Conservation (phyloP, 495 filamentous ascomycete species). For the Xeromyces bisporus region DNA sequence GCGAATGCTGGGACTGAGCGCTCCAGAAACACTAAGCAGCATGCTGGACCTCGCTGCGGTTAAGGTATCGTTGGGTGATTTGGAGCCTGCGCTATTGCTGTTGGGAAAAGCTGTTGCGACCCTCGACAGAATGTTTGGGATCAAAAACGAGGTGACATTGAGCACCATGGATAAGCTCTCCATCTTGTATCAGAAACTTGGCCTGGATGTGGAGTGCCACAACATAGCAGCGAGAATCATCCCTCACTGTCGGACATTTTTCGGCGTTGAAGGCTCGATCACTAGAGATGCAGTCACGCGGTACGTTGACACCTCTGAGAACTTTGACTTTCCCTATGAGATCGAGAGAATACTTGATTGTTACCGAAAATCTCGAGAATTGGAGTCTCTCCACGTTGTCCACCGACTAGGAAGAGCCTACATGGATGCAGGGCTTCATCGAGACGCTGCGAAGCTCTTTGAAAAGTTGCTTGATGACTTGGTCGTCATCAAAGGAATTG, state of each 20-base stretch:
- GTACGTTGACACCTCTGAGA: conserved; percentile 13
- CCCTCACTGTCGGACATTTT: conserved; percentile 13
- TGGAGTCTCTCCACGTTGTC: conserved; percentile 14
- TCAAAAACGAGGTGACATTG: conserved; percentile 14
- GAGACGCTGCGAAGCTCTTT: conserved; percentile 14
- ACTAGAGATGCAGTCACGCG: conserved; percentile 12
- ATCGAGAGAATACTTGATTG: conserved; percentile 12
- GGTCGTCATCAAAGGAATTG: conserved; percentile 7
- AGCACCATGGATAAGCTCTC: conserved; percentile 16
- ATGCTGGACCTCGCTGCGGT: conserved; percentile 18
- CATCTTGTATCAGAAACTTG: conserved; percentile 14
- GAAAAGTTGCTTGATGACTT: conserved; percentile 14
- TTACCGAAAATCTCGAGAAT: conserved; percentile 11
- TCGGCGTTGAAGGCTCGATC: conserved; percentile 10
- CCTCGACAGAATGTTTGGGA: conserved; percentile 14
- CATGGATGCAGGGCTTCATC: conserved; percentile 15
- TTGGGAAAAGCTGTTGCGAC: conserved; percentile 16
- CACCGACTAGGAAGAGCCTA: conserved; percentile 14
- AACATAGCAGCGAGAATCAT: conserved; percentile 10
- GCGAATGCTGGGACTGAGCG: conserved; percentile 14
- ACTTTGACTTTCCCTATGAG: conserved; percentile 16
- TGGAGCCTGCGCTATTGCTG: conserved; percentile 13
- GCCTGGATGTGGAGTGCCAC: conserved; percentile 13
- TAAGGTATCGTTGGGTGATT: conserved; percentile 12
- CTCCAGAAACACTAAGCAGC: conserved; percentile 15